Percentiles rank a stretch among this genome's conserved stretches.
Evolutionary conservation across 139 green algal genomes (phyloP).

Genomic region (Chlorella sorokiniana): DNA sequence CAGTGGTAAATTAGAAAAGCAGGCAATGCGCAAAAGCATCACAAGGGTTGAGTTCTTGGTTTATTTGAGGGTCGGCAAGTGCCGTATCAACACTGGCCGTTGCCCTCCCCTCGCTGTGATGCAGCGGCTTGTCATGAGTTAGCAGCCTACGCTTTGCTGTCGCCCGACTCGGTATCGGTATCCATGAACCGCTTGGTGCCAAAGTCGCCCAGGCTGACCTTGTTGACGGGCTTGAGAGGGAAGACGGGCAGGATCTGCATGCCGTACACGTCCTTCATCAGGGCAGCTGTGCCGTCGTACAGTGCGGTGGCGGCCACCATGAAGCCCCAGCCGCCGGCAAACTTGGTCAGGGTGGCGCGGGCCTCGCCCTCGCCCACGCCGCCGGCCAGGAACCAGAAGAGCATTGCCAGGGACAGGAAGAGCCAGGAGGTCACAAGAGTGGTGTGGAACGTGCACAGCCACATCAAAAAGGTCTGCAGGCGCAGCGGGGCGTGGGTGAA

Average conservation of each 20-base stretch:
- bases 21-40: no score
- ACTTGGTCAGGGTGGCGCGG: conserved; percentile 24
- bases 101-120: background rate
- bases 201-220: conserved; percentile 21
- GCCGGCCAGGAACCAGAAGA: conserved; percentile 37
- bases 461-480: conserved; percentile 43
- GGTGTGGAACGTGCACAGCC: conserved; percentile 36
- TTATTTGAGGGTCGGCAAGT: no score
- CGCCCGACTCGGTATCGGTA: background rate
- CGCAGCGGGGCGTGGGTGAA: background rate
- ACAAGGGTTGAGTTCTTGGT: no score
- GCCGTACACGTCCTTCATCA: conserved; percentile 44
- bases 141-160: background rate
- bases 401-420: conserved; percentile 36
- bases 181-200: conserved; percentile 21
- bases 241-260: conserved; percentile 25
- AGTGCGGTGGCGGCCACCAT: conserved; percentile 19
- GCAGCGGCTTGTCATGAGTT: background rate
- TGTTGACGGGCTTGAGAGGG: conserved; percentile 35
- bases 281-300: conserved; percentile 22
- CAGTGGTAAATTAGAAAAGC: no score
- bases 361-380: background rate
- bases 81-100: no score
- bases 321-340: conserved; percentile 34
- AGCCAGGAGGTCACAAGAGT: conserved; percentile 32